These are phyloP conservation scores for Aspergillus candidus DNA, from an alignment of 2,329 filamentous ascomycete species.

Conservation along the genomic window DNA sequence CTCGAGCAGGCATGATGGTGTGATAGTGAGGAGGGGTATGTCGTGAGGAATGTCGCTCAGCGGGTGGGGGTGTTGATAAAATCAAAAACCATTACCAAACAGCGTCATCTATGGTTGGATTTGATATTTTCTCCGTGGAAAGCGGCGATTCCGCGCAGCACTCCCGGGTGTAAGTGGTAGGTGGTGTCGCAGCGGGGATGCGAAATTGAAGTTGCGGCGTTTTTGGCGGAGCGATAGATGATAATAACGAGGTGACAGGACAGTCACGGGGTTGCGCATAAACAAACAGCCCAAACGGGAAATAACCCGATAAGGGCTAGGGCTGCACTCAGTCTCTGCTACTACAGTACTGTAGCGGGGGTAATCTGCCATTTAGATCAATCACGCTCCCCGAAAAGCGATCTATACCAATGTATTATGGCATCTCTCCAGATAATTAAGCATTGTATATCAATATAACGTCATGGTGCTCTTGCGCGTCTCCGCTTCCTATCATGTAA, in stretches of 20 bases:
- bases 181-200: not conserved
- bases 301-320: slow-evolving; percentile 29
- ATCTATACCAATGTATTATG: not conserved
- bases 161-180: not conserved
- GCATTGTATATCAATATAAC: too few relatives aligned
- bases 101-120: slow-evolving; percentile 3
- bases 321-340: slow-evolving; percentile 11
- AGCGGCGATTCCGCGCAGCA: not conserved
- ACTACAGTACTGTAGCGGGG: too few relatives aligned
- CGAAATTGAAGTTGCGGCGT: not conserved
- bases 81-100: slow-evolving; percentile 11
- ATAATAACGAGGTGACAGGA: slow-evolving; percentile 7
- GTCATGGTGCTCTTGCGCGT: too few relatives aligned
- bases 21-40: slow-evolving; percentile 12
- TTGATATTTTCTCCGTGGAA: not conserved
- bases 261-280: slow-evolving; percentile 24
- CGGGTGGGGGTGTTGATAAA: slow-evolving; percentile 1
- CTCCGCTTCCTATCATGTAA: too few relatives aligned
- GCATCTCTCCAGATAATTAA: not conserved
- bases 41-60: slow-evolving; percentile 4
- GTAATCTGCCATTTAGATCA: too few relatives aligned
- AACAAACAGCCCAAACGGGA: slow-evolving; percentile 38
- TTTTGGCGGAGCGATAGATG: not conserved
- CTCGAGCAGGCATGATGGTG: slow-evolving; percentile 35
- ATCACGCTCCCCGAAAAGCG: too few relatives aligned